A percentile compares a stretch with the other conserved stretches of the same genome.
phyloP scores from a whole-genome alignment of 495 filamentous ascomycete genomes.

The Aspergillus bridgeri region DNA sequence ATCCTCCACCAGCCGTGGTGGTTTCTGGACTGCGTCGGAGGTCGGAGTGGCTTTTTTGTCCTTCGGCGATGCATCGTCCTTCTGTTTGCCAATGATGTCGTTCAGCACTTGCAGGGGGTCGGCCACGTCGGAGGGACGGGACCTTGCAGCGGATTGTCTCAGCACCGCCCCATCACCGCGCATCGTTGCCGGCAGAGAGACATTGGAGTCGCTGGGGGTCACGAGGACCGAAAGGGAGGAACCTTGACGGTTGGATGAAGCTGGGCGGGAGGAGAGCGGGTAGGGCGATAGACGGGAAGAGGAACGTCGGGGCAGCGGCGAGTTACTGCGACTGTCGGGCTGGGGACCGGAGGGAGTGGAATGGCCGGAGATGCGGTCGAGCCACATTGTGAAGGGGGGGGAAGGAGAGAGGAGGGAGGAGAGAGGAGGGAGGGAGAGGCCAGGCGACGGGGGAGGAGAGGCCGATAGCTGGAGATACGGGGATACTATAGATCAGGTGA shows the following conservation, averaged over 20 bases:
- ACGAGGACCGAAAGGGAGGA: constrained; percentile 66
- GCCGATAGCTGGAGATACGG: background rate
- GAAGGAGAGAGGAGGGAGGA: constrained; percentile 6
- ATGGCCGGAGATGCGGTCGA: constrained; percentile 78
- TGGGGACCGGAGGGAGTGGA: constrained; percentile 61
- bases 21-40: constrained; percentile 25
- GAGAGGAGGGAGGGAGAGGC: no score
- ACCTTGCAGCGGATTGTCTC: constrained; percentile 51
- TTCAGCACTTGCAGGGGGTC: constrained; percentile 74
- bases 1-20: constrained; percentile 51
- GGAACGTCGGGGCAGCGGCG: constrained; percentile 64
- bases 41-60: constrained; percentile 6
- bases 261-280: constrained; percentile 52
- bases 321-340: constrained; percentile 60
- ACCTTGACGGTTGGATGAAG: constrained; percentile 52
- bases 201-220: constrained; percentile 64
- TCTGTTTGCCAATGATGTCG: constrained; percentile 61
- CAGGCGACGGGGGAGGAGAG: background rate
- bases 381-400: constrained; percentile 65
- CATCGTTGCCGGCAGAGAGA: constrained; percentile 62
- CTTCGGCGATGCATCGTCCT: constrained; percentile 12
- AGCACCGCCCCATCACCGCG: constrained; percentile 63
- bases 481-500: background rate
- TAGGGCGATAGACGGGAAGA: constrained; percentile 41
- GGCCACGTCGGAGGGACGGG: constrained; percentile 50